A percentile compares a stretch with the other conserved stretches of the same genome.
Conservation (phyloP, 2,329 filamentous ascomycete genomes). For the Sclerotinia borealis region DNA sequence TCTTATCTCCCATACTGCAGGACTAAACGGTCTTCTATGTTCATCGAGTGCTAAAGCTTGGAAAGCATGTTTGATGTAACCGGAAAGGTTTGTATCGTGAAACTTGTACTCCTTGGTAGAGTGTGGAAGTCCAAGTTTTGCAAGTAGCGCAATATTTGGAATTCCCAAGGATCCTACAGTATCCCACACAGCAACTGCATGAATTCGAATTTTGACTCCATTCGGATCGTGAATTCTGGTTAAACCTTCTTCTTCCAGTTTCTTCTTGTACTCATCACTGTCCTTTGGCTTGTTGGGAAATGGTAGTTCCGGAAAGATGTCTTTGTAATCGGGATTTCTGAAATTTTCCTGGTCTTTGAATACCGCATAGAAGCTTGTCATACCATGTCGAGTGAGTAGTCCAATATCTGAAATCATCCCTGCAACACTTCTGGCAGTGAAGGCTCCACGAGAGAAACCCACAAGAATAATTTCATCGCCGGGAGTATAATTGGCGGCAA, state of each 20-base stretch:
- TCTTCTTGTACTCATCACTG: constrained; percentile 32
- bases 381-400: constrained; percentile 38
- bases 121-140: constrained; percentile 33
- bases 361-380: constrained; percentile 39
- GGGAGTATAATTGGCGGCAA: constrained; percentile 37
- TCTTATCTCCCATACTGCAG: constrained; percentile 36
- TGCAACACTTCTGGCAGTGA: constrained; percentile 37
- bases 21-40: constrained; percentile 36
- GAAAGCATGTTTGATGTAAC: constrained; percentile 42
- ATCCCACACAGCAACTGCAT: constrained; percentile 45
- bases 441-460: constrained; percentile 39
- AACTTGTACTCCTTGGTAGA: constrained; percentile 35
- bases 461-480: constrained; percentile 37
- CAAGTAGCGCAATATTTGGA: constrained; percentile 37
- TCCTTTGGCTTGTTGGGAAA: constrained; percentile 27
- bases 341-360: constrained; percentile 33
- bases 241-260: constrained; percentile 33
- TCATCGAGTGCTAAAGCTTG: constrained; percentile 47
- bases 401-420: constrained; percentile 30
- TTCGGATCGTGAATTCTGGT: constrained; percentile 36
- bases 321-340: constrained; percentile 34
- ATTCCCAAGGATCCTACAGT: constrained; percentile 36
- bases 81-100: constrained; percentile 39
- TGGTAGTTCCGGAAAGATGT: constrained; percentile 29
- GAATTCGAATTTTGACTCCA: constrained; percentile 35